These are phyloP conservation scores for Trametes pubescens DNA, from an alignment of 1,284 basidiomycete species.

Conservation along the genomic window DNA sequence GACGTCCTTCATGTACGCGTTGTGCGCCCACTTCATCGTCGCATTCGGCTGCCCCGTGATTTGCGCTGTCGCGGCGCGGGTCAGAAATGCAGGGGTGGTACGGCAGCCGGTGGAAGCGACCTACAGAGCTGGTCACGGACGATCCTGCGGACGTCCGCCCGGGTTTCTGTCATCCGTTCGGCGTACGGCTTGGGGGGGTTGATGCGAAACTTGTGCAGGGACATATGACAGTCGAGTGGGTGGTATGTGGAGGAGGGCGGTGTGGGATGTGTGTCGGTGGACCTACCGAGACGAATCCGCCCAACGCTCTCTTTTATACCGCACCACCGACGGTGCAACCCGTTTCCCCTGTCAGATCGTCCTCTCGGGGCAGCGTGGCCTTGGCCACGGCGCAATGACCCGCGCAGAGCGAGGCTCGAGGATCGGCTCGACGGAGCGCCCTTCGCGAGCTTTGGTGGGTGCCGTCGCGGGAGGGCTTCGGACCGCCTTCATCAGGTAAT, in stretches of 20 bases:
- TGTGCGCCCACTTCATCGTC: conserved; percentile 39
- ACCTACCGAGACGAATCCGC: too few species aligned
- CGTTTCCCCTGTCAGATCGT: conserved; percentile 11
- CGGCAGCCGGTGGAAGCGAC: conserved; percentile 12
- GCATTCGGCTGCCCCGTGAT: conserved; percentile 41
- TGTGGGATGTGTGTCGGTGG: conserved; percentile 5
- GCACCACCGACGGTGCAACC: conserved; percentile 5
- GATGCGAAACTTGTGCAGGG: conserved; percentile 38
- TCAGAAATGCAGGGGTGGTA: conserved; percentile 7
- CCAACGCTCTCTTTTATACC: conserved; percentile 5
- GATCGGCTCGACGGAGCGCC: conserved; percentile 21
- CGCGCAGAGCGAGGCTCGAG: conserved; percentile 13
- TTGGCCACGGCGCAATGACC: conserved; percentile 11
- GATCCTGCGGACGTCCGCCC: conserved; percentile 39
- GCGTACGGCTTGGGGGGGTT: conserved; percentile 41
- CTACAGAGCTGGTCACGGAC: conserved; percentile 41
- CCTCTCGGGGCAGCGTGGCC: conserved; percentile 10
- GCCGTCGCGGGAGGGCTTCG: not conserved
- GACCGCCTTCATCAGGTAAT: conserved; percentile 15
- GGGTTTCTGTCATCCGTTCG: conserved; percentile 44
- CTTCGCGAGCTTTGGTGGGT: conserved; percentile 7
- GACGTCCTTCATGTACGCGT: conserved; percentile 42
- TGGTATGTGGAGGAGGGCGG: not conserved
- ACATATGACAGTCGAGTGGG: not conserved
- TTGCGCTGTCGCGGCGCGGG: conserved; percentile 28